A percentile compares a stretch with the other conserved stretches of the same genome.
phyloP scores from a whole-genome alignment of 371 early-diverging fungal species.

The Syncephalastrum racemosum region DNA sequence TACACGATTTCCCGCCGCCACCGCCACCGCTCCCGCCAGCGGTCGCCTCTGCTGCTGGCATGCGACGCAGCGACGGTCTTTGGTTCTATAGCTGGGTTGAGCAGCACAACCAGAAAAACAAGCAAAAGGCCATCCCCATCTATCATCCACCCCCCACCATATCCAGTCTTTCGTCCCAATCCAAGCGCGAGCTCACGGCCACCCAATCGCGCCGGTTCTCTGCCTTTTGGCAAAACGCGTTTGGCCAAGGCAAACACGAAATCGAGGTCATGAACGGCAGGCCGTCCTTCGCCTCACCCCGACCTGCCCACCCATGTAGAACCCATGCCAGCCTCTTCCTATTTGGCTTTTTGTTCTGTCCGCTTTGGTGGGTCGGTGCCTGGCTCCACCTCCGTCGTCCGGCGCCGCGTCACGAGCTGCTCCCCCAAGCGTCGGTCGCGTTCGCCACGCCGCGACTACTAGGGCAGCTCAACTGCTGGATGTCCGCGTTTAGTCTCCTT shows the following conservation, averaged over 20 bases:
- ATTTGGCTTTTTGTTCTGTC: constrained; percentile 17
- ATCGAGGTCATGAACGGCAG: constrained; percentile 4
- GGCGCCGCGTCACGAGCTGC: not conserved
- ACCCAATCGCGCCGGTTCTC: constrained; percentile 14
- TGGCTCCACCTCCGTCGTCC: constrained; percentile 14
- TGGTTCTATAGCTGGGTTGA: constrained; percentile 14
- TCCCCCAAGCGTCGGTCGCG: constrained; percentile 1
- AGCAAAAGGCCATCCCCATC: constrained; percentile 5
- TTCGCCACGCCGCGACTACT: constrained; percentile 8
- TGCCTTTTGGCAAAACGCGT: constrained; percentile 13
- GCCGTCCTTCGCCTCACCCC: not conserved
- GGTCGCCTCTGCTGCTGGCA: not conserved
- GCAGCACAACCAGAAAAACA: constrained; percentile 7
- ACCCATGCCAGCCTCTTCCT: constrained; percentile 11
- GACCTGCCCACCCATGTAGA: not conserved
- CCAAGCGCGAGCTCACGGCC: not conserved
- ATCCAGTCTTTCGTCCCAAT: constrained; percentile 8
- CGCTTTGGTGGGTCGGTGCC: constrained; percentile 20
- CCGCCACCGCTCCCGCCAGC: constrained; percentile 1
- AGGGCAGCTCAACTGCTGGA: constrained; percentile 18
- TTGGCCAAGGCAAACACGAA: constrained; percentile 13
- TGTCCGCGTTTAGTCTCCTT: constrained; percentile 12
- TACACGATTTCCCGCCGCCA: constrained; percentile 10
- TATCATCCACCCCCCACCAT: constrained; percentile 12
- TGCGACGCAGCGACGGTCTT: constrained; percentile 2